Base-by-base conservation (phyloP, 495 filamentous ascomycete genomes). In the Durotheca rogersii region DNA sequence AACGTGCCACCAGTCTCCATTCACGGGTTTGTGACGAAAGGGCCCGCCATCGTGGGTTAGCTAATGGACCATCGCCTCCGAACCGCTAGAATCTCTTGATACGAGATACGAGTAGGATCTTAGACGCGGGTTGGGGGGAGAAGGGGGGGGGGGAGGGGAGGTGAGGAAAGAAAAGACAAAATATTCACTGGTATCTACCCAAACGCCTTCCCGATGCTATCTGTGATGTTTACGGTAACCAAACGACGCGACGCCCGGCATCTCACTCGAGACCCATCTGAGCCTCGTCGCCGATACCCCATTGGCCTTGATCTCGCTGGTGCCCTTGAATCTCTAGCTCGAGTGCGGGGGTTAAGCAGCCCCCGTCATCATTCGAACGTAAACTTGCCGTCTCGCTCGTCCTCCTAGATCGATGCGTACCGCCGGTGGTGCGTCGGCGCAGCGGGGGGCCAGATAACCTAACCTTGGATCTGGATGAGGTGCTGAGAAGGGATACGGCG, bases 201-300 rank as follows among this genome's bases (percentile, higher is more conserved):
- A 50, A 59, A 66, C 60, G 60, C 60, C 62, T 14, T 35, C 47
- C 49, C 12, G 46, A 58, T 56, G 58, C 58, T 48, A 30, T 30
- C 29, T 21, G 21, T 35, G 12, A 35, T 38, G 17, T 7, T 35
- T 6, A 39, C 33, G 33, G 43, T 51, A 16, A 32, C 15, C 12
- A 19, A 29, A 10, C 21, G 12, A 17, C 10, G 23, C n/a, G 16
- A 41, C 18, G 29, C 11, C 9, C 15, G 0, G 17, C 18, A 19
- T 16, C 15, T 63, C 23, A 78, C 32, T 76, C 75, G 21, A 80
- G 62, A 6, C 69, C 71, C 79, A 80, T 79, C 50, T 71, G 65
- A 12, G 72, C 71, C 46, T 79, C 79, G 46, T 81, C 80, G 2
- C 75, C 76, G 44, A 83, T 75, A 1, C 77, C 74, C 77, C 80